A percentile compares a stretch with the other conserved stretches of the same genome.
Conservation (phyloP, 163 green algal genomes). For the Botryococcus braunii region DNA sequence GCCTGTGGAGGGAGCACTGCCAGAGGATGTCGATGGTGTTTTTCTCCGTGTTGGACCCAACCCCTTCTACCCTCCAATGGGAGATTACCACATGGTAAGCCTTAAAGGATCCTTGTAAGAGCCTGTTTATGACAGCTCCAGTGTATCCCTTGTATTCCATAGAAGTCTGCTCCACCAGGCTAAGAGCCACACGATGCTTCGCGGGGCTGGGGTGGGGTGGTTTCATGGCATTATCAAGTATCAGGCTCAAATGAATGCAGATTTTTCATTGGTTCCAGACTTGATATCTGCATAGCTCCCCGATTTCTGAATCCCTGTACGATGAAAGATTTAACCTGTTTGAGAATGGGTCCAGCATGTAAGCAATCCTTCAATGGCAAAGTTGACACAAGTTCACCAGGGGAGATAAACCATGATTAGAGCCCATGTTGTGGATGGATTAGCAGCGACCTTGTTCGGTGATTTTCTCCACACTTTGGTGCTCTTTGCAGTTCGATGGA, state of each 20-base stretch:
- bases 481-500: conserved; percentile 55
- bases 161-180: not conserved
- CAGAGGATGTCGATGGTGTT: conserved; percentile 32
- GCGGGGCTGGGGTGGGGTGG: too few relatives aligned
- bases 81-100: conserved; percentile 43
- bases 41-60: conserved; percentile 56
- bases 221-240: too few relatives aligned
- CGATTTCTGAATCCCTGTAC: not conserved
- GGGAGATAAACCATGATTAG: too few relatives aligned
- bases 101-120: not conserved
- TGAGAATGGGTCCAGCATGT: not conserved
- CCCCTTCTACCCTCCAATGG: conserved; percentile 26
- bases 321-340: too few relatives aligned
- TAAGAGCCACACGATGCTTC: not conserved
- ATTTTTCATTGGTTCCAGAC: too few relatives aligned
- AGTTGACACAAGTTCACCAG: conserved; percentile 1
- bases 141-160: not conserved
- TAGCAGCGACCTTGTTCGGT: too few relatives aligned
- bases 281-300: too few relatives aligned
- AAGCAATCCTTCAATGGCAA: not conserved
- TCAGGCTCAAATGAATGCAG: too few relatives aligned
- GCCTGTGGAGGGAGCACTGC: conserved; percentile 19
- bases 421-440: too few relatives aligned
- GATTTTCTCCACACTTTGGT: too few relatives aligned
- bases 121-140: not conserved